Conservation (phyloP, 2,329 filamentous ascomycete genomes). For the Davidsoniella virescens region DNA sequence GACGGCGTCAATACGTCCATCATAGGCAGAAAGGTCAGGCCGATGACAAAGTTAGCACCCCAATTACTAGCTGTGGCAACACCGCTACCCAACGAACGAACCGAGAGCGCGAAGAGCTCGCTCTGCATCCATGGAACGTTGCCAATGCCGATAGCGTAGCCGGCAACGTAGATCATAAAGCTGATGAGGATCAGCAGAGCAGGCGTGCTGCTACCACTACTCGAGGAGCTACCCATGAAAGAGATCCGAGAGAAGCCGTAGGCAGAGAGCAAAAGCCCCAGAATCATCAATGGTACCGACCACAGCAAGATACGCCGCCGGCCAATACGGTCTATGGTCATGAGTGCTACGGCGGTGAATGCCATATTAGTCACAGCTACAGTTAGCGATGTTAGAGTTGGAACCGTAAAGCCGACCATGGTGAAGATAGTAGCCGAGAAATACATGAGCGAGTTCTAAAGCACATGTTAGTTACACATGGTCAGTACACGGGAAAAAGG, state of each 20-base stretch:
- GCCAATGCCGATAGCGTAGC: slow-evolving; percentile 75
- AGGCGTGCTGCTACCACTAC: slow-evolving; percentile 18
- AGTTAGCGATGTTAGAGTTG: slow-evolving; percentile 63
- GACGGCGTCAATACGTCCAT: slow-evolving; percentile 59
- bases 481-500: too few species aligned
- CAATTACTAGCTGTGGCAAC: slow-evolving; percentile 71
- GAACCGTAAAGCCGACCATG: slow-evolving; percentile 59
- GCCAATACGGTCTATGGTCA: slow-evolving; percentile 64
- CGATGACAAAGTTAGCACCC: slow-evolving; percentile 73
- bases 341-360: slow-evolving; percentile 59
- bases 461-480: neutral
- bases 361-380: slow-evolving; percentile 72
- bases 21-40: slow-evolving; percentile 74
- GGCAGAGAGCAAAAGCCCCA: slow-evolving; percentile 54
- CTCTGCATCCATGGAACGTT: slow-evolving; percentile 95
- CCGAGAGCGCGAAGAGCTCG: slow-evolving; percentile 69
- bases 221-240: slow-evolving; percentile 19
- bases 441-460: slow-evolving; percentile 76
- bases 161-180: slow-evolving; percentile 69
- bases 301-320: slow-evolving; percentile 64
- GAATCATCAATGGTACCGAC: slow-evolving; percentile 71
- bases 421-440: slow-evolving; percentile 72
- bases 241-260: slow-evolving; percentile 54
- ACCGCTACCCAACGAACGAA: slow-evolving; percentile 56
- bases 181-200: slow-evolving; percentile 49